Evolutionary conservation across 768 basidiomycete genomes (phyloP), one percentile per base, ranked within the genome.

Genomic region (Termitomyces heimii): DNA sequence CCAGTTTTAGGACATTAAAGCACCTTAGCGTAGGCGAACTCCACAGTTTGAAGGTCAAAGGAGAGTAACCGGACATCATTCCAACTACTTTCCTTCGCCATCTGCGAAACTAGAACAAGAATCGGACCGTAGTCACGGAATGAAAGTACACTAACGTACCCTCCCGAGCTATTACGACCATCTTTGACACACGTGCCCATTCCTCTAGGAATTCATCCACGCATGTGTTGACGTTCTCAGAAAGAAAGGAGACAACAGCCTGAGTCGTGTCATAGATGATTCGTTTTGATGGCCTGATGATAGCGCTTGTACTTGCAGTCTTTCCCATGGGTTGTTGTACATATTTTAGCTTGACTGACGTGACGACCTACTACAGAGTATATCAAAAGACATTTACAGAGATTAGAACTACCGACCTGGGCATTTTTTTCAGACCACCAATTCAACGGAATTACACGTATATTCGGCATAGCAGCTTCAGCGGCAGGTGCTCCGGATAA

Each of bases 381-480:
- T 22, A 59, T 54, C 47, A 59, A 42, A 46, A 45, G 32, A 50
- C 16, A 22, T 20, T 37, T 8, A 45, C 29, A 9, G 7, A 45
- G 47, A 61, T 55, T 48, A 70, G 7, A 42, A 31, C 20, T 28
- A 12, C 26, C 1, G 12, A 75, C 77, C 70, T 85, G 83, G 3
- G 86, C 87, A 59, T 83, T 85, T 60, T 84, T 84, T 48, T 88
- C 83, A 4, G 86, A 88, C 94, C 94, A 95, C 94, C 94, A 95
- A 60, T 92, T 87, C 16, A 92, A 76, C 8, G 92, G 89, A 60
- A 92, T 88, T 50, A 95, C 88, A 39, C 88, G 86, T 52, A 95
- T 92, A 65, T 92, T 93, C 7, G 92, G 86, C 90, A 94, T 92
- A 5, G 93, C 93, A 4, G 93, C 93, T 66, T 95, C 93, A 22